Evolutionary conservation across 139 green algal species (phyloP).

Genomic region (Picochlorum costavermella): DNA sequence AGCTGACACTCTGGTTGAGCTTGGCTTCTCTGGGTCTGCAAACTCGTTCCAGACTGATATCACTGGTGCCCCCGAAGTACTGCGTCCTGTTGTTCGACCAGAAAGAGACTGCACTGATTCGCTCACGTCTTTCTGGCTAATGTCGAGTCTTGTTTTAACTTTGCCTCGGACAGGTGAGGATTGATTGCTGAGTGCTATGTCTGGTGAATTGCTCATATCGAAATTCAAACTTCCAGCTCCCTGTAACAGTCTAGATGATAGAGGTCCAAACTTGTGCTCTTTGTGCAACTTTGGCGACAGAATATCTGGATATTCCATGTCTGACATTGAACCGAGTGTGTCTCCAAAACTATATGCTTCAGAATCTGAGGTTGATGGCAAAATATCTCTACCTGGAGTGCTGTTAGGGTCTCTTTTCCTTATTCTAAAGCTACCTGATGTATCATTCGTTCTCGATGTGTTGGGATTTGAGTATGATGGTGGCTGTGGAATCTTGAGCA

Average conservation of each 20-base stretch:
- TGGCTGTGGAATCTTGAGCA: background rate
- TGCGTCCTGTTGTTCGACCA: too few species aligned
- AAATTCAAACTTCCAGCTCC: background rate
- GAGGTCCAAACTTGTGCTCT: background rate
- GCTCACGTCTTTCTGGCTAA: too few species aligned
- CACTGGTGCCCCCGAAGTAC: too few species aligned
- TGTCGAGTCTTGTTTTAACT: too few species aligned
- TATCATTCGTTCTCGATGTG: background rate
- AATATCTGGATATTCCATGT: conserved; percentile 30
- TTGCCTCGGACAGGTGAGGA: background rate
- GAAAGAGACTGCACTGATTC: too few species aligned
- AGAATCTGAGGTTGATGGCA: conserved; percentile 14
- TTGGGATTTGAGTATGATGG: background rate
- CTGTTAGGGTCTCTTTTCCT: background rate
- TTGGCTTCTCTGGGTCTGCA: background rate
- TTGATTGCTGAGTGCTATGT: background rate
- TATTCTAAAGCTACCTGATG: conserved; percentile 6
- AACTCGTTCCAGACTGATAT: background rate
- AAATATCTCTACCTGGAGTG: conserved; percentile 1
- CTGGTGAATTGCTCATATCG: background rate
- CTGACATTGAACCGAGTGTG: conserved; percentile 6
- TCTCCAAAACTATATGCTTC: conserved; percentile 24
- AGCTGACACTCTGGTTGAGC: background rate
- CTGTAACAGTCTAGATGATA: background rate
- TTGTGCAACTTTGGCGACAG: background rate